Evolutionary conservation across 305 asterid genomes (phyloP), one percentile per base, ranked within the genome.

Genomic region (Fraxinus dipetala): DNA sequence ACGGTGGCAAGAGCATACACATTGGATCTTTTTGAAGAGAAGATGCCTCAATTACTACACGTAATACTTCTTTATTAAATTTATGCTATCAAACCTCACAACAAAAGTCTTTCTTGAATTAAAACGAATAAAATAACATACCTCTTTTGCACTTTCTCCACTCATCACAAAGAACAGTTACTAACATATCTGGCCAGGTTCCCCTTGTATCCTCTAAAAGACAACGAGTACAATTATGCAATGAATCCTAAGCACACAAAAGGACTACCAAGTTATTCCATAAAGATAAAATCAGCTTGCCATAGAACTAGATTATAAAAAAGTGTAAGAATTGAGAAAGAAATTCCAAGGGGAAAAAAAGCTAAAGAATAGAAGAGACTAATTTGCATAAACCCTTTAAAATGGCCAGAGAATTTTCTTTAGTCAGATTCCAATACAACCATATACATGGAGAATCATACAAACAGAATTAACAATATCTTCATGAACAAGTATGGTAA

Each of bases 101-200:
- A 77, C 72, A 28, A 35, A 36, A 61, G 43, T 18, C 45, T 31
- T 45, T 78, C 81, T 80, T 43, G 26, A 72, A 34, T 76, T 35
- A 13, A 72, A 54, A 40, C 38, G 9, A 72, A 61, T 36, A 72
- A 16, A 85, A 72, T 36, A 36, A 24, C 82, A 69, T 78, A 95
- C 99, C 97, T 92, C 96, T 92, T 93, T 95, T 95, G 92, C 99
- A 95, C 86, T 92, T 93, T 88, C 92, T 93, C 99, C 99, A 95
- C 90, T 95, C 98, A 82, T 95, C 95, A 86, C 90, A 91, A 54
- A 95, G 87, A 82, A 91, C 86, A 34, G 89, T 75, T 79, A 90
- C 85, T 83, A 95, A 88, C 82, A 91, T 67, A 90, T 95, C 99
- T 86, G 91, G 84, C 99, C 99, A 95, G 82, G 93, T 85, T 86